phyloP scores from a whole-genome alignment of 2,329 filamentous ascomycete species.

The Annulohypoxylon truncatum region DNA sequence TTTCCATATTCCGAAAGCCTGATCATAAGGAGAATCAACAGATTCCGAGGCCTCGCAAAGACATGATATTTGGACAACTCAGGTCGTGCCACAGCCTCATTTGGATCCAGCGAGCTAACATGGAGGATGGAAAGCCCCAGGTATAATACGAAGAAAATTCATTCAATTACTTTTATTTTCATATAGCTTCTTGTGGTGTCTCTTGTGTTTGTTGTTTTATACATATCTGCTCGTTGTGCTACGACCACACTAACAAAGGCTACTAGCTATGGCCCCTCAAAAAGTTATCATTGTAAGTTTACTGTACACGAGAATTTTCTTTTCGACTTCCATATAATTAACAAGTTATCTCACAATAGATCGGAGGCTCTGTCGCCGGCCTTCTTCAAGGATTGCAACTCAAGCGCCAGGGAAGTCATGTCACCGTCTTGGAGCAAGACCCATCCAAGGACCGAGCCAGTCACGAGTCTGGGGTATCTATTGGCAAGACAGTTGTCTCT shows the following conservation, averaged over 20 bases:
- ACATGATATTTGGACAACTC: neutral
- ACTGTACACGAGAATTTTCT: neutral
- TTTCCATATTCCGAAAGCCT: neutral
- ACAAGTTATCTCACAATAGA: neutral
- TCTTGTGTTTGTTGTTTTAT: neutral
- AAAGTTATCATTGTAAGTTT: slow-evolving; percentile 10
- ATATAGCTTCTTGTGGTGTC: neutral
- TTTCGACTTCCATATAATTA: neutral
- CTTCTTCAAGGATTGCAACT: slow-evolving; percentile 8
- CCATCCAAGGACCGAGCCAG: slow-evolving; percentile 7
- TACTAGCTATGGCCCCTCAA: neutral
- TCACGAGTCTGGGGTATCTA: slow-evolving; percentile 6
- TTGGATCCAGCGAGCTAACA: neutral
- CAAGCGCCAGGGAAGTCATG: slow-evolving; percentile 6
- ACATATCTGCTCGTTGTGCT: too few relatives aligned
- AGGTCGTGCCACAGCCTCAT: neutral
- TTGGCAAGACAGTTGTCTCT: slow-evolving; percentile 6
- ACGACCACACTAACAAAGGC: neutral
- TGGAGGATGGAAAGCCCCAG: neutral
- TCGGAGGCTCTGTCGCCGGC: slow-evolving; percentile 6
- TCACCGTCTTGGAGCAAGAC: slow-evolving; percentile 3
- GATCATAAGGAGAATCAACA: neutral
- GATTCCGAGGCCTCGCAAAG: neutral
- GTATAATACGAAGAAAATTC: neutral
- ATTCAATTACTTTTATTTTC: neutral